These are phyloP conservation scores for Haplosporangium gracile DNA, from an alignment of 192 early-diverging fungal genomes.

Conservation along the genomic window DNA sequence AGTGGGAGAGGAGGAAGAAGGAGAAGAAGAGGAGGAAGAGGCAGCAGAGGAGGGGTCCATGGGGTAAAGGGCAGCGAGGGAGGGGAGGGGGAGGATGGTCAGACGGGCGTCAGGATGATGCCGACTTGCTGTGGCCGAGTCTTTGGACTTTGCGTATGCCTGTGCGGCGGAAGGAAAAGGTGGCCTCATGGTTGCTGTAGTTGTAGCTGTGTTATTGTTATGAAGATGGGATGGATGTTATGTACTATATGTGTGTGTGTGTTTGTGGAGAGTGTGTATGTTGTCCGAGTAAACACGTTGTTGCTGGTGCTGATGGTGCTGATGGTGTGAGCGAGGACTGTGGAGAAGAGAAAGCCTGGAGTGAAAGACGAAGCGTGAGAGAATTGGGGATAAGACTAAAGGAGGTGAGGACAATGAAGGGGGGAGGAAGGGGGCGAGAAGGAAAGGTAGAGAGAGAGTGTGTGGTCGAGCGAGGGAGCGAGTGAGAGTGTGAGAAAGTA, in stretches of 20 bases:
- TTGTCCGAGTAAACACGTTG: constrained; percentile 39
- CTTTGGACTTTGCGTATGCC: constrained; percentile 50
- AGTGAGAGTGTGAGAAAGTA: constrained; percentile 12
- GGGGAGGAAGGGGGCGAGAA: neutral
- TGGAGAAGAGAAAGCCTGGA: constrained; percentile 5
- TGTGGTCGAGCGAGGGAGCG: constrained; percentile 1
- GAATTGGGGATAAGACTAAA: neutral
- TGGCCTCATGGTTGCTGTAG: constrained; percentile 27
- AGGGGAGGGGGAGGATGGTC: constrained; percentile 51
- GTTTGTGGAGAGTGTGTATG: neutral
- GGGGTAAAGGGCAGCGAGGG: constrained; percentile 52
- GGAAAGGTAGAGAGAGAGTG: neutral
- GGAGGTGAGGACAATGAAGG: neutral
- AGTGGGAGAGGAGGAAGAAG: constrained; percentile 8
- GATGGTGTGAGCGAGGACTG: constrained; percentile 11
- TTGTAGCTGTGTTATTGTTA: constrained; percentile 7
- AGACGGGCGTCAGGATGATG: constrained; percentile 51
- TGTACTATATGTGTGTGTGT: neutral
- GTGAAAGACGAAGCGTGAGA: constrained; percentile 16
- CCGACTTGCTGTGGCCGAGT: constrained; percentile 44
- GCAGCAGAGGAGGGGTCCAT: constrained; percentile 26
- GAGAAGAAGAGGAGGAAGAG: constrained; percentile 18
- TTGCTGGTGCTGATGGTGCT: neutral
- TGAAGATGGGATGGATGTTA: neutral
- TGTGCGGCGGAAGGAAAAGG: constrained; percentile 54